Base-by-base conservation (phyloP, 2,329 filamentous ascomycete species). In the Chrysoporthe deuterocubensis region DNA sequence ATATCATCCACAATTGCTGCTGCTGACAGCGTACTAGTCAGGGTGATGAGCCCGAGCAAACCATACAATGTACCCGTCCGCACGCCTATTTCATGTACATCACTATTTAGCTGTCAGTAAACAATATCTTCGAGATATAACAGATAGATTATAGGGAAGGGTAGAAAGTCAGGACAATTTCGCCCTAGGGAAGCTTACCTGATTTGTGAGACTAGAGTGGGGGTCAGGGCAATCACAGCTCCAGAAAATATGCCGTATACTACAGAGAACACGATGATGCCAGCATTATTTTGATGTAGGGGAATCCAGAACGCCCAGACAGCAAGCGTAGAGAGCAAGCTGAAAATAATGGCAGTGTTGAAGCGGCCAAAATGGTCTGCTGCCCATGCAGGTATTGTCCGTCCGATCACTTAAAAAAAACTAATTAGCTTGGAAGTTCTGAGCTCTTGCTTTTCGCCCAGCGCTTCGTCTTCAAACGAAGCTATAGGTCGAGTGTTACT, bases 21-120 rank as follows among this genome's bases (percentile, higher is more conserved):
- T 0, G 80, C 85, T 71, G 89, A 87, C 0, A 88, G 87, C 62
- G 81, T 85, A 0, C 86, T 84, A 1, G 84, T 83, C n/a, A 91
- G 76, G 2, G 86, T 87, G 0, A 84, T 83, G 46, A 91, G 77
- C 1, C 84, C 82, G 18, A 85, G 78, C 16, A 87, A 75, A 1
- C 84, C 82, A 73, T 89, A 90, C 3, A 77, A 70, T 0, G 80
- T 73, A 1, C 80, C 80, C 1, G 72, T 81, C 8, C 87, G 78
- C 2, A 84, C 79, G 0, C 86, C 87, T 16, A 88, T 82, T 71
- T 86, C 80, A 1, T 80, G 77, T 56, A 86, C 78, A 58, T 85
- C 83, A 0, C 82, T 83, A 64, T 44, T 43, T 2, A 44, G 26
- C 1, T 44, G 13, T 60, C 8, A 60, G 40, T 9, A 26, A 2